A percentile compares a stretch with the other conserved stretches of the same genome.
phyloP scores from a whole-genome alignment of 1,284 basidiomycete genomes.

The Sporisorium iseilematis-ciliati region DNA sequence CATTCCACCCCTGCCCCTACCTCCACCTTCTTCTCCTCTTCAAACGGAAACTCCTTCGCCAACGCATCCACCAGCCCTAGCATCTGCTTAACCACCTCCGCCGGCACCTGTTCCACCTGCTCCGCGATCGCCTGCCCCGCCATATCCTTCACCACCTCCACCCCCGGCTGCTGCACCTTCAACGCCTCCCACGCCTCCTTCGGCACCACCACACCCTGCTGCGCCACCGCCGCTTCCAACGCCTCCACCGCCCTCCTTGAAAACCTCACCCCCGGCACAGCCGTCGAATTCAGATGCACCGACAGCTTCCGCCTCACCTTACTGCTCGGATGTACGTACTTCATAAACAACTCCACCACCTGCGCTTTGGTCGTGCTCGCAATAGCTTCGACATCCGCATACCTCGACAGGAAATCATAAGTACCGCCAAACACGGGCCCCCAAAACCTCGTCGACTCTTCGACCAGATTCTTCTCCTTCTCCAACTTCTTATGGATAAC shows the following conservation, averaged over 20 bases:
- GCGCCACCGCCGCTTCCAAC: slow-evolving; percentile 75
- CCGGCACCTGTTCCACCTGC: slow-evolving; percentile 62
- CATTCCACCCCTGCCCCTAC: slow-evolving; percentile 57
- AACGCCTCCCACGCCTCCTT: slow-evolving; percentile 73
- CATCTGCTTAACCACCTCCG: slow-evolving; percentile 74
- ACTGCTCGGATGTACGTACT: slow-evolving; percentile 75
- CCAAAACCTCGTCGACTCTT: slow-evolving; percentile 71
- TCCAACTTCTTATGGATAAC: slow-evolving; percentile 67
- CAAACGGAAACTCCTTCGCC: slow-evolving; percentile 74
- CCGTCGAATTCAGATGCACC: slow-evolving; percentile 70
- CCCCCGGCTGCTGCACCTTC: slow-evolving; percentile 73
- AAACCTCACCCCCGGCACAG: slow-evolving; percentile 74
- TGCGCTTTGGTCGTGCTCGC: slow-evolving; percentile 80
- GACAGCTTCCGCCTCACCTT: slow-evolving; percentile 53
- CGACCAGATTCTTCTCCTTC: slow-evolving; percentile 64
- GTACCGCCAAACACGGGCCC: slow-evolving; percentile 76
- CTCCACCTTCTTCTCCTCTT: slow-evolving; percentile 52
- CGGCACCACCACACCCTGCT: slow-evolving; percentile 74
- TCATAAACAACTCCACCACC: slow-evolving; percentile 80
- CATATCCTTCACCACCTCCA: slow-evolving; percentile 62
- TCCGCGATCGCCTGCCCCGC: slow-evolving; percentile 64
- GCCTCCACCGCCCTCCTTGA: slow-evolving; percentile 77
- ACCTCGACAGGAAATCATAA: slow-evolving; percentile 72
- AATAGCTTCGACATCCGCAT: slow-evolving; percentile 78
- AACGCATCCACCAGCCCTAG: slow-evolving; percentile 75